Percentiles rank a stretch among this genome's conserved stretches.
These are phyloP conservation scores for Tetrahymena malaccensis DNA, from an alignment of 73 alveolate genomes.

Conservation along the genomic window DNA sequence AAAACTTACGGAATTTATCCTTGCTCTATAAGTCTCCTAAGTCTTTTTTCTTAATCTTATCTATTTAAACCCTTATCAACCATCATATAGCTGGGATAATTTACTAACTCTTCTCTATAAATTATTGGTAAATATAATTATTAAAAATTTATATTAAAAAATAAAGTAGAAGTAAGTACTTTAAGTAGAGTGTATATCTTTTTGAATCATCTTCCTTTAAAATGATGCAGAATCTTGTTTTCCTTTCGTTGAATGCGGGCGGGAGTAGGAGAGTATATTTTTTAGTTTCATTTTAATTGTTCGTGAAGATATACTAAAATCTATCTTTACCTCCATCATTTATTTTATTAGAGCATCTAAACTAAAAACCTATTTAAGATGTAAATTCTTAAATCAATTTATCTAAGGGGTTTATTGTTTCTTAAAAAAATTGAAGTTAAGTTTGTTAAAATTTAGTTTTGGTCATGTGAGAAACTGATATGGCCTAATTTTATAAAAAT, in stretches of 20 bases:
- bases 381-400: not conserved
- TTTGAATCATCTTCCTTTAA: not conserved
- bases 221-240: not conserved
- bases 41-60: not conserved
- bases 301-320: not conserved
- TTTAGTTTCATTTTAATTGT: not conserved
- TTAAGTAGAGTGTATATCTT: not conserved
- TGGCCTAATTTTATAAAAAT: not conserved
- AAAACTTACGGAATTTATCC: not conserved
- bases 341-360: not conserved
- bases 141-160: not conserved
- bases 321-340: not conserved
- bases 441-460: not conserved
- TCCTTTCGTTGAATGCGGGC: not conserved
- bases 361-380: not conserved
- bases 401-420: not conserved
- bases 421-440: not conserved
- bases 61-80: not conserved
- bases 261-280: not conserved
- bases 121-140: not conserved
- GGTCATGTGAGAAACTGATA: not conserved
- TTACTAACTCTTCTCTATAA: conserved; percentile 16
- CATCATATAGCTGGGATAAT: conserved; percentile 18
- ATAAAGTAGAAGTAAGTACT: not conserved
- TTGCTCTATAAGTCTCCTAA: not conserved